Evolutionary conservation across 768 basidiomycete genomes (phyloP).

Genomic region (Psilocybe tampanensis): DNA sequence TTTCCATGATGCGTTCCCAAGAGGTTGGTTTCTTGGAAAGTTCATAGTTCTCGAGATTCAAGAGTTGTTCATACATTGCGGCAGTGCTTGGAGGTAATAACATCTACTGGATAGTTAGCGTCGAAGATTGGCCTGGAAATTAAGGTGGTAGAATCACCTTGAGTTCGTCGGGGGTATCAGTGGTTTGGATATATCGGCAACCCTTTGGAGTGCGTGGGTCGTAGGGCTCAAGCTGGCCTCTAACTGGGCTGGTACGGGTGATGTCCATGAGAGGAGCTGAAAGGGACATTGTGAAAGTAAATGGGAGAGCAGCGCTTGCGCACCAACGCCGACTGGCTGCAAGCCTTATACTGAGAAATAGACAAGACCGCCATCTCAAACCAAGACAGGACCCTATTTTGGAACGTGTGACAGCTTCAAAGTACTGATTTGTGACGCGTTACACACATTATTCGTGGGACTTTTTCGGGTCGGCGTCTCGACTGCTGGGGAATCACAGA

Average conservation of each 20-base stretch:
- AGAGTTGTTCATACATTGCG: slow-evolving; percentile 63
- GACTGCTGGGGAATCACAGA: slow-evolving; percentile 5
- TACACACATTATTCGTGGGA: slow-evolving; percentile 19
- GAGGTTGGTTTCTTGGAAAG: slow-evolving; percentile 56
- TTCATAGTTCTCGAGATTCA: slow-evolving; percentile 63
- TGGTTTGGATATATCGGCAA: slow-evolving; percentile 75
- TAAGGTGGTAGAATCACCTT: slow-evolving; percentile 44
- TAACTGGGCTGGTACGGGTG: slow-evolving; percentile 63
- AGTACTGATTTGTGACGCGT: slow-evolving; percentile 2
- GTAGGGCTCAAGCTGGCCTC: slow-evolving; percentile 75
- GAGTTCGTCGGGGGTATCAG: slow-evolving; percentile 75
- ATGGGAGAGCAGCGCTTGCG: slow-evolving; percentile 3
- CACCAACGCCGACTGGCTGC: slow-evolving; percentile 4
- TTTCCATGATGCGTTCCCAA: slow-evolving; percentile 73
- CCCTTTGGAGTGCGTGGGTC: slow-evolving; percentile 57
- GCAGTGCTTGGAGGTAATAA: slow-evolving; percentile 70
- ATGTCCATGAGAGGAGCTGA: slow-evolving; percentile 45
- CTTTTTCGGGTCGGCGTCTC: slow-evolving; percentile 19
- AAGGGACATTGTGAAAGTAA: slow-evolving; percentile 26
- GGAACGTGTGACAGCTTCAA: slow-evolving; percentile 17
- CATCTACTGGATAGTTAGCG: slow-evolving; percentile 43
- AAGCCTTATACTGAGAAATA: slow-evolving; percentile 8
- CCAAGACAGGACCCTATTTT: slow-evolving; percentile 4
- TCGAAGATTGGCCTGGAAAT: background rate
- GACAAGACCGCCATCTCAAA: slow-evolving; percentile 26